Percentiles rank a stretch among this genome's conserved stretches.
These are phyloP conservation scores for Taphrina communis DNA, from an alignment of 1,139 yeast species.

Conservation along the genomic window DNA sequence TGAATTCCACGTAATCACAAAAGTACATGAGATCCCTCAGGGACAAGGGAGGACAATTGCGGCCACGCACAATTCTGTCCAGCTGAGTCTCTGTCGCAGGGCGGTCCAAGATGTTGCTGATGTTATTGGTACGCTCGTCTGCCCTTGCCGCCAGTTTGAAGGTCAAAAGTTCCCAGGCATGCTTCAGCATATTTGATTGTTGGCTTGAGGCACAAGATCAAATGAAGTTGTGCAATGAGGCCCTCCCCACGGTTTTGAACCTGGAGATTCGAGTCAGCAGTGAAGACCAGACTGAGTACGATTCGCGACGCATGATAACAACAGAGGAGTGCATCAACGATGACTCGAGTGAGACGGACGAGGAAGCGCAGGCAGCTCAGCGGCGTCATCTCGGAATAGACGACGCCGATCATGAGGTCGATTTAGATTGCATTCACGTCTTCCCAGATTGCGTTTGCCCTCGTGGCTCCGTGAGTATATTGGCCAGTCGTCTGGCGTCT, in stretches of 20 bases:
- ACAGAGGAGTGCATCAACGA: neutral
- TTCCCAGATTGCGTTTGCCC: neutral
- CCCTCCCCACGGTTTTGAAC: too few relatives aligned
- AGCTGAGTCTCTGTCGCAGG: neutral
- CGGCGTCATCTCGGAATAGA: slow-evolving; percentile 2
- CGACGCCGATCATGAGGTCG: neutral
- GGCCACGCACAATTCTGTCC: neutral
- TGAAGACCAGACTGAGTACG: too few relatives aligned
- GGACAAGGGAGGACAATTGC: slow-evolving; percentile 17
- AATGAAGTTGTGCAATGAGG: too few relatives aligned
- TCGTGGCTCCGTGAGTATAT: neutral
- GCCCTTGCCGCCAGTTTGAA: neutral
- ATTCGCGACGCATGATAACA: neutral
- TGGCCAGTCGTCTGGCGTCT: neutral
- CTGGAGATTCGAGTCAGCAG: too few relatives aligned
- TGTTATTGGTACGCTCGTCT: neutral
- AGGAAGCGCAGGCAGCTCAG: neutral
- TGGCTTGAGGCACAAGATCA: too few relatives aligned
- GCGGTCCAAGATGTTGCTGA: neutral
- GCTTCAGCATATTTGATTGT: neutral
- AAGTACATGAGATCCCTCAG: slow-evolving; percentile 7
- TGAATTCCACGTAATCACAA: slow-evolving; percentile 9
- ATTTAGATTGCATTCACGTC: slow-evolving; percentile 1
- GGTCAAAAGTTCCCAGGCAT: slow-evolving; percentile 1
- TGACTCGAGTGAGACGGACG: neutral